Percentiles rank a stretch among this genome's conserved stretches.
phyloP scores from a whole-genome alignment of 1,284 basidiomycete genomes.

The Caloboletus inedulis region DNA sequence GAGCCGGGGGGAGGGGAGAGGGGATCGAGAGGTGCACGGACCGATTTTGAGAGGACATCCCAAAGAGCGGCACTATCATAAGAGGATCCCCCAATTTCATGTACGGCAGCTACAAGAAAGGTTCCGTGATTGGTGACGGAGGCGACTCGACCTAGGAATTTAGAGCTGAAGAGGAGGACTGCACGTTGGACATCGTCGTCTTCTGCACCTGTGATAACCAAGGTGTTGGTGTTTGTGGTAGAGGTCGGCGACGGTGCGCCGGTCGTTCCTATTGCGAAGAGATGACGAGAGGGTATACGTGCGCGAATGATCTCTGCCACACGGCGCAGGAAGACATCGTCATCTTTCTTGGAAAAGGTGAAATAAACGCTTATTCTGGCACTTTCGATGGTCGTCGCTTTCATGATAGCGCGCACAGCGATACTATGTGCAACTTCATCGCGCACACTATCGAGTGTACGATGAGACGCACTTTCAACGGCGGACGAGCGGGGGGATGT shows the following conservation, averaged over 20 bases:
- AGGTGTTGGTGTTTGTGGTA: constrained; percentile 35
- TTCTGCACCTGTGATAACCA: constrained; percentile 57
- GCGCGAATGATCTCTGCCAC: constrained; percentile 47
- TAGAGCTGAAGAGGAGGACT: constrained; percentile 56
- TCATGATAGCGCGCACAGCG: constrained; percentile 52
- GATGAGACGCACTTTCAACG: constrained; percentile 12
- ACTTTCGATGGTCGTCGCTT: constrained; percentile 47
- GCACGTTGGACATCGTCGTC: constrained; percentile 57
- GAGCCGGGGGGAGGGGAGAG: constrained; percentile 60
- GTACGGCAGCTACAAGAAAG: constrained; percentile 47
- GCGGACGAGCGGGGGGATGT: constrained; percentile 9
- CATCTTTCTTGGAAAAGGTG: constrained; percentile 52
- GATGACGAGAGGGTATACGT: constrained; percentile 42
- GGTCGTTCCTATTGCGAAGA: constrained; percentile 56
- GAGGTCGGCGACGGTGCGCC: constrained; percentile 31
- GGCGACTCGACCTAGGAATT: constrained; percentile 59
- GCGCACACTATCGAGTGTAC: constrained; percentile 59
- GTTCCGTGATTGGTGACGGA: constrained; percentile 36
- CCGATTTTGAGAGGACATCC: constrained; percentile 62
- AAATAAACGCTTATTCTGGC: constrained; percentile 56
- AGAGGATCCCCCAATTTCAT: constrained; percentile 47
- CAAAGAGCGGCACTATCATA: constrained; percentile 62
- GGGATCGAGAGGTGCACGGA: constrained; percentile 56
- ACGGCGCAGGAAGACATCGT: constrained; percentile 50
- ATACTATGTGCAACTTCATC: constrained; percentile 60